Base-by-base conservation (phyloP, 306 rosid genomes). In the Pyrus betulifolia region DNA sequence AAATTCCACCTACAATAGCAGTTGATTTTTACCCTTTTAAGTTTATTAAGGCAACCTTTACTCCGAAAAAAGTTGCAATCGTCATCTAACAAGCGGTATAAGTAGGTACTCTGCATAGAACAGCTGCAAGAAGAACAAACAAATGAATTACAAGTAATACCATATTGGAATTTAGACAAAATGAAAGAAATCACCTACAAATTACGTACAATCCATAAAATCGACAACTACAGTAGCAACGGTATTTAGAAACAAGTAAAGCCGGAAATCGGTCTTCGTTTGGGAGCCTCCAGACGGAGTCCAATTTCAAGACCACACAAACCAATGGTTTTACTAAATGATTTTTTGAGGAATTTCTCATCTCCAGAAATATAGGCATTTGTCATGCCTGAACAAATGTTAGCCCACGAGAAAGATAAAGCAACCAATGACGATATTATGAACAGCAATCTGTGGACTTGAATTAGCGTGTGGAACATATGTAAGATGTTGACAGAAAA, bases 21-120 rank as follows among this genome's bases (percentile, higher is more conserved):
- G 23, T 75, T 22, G 19, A 51, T 9, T 19, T 45, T 28, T 31
- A 21, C 45, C 72, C 25, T 22, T 22, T 13, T 4, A 14, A 6
- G 9, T 2, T 23, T 31, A 13, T 17, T 14, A 71, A 55, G 19
- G 61, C 61, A 52, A 35, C 54, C 62, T 13, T 7, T 15, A 15
- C 14, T 38, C n/a, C 14, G 19, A 18, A 18, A 27, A 13, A 74
- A 74, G 59, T 74, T 3, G 58, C n/a, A 19, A 25, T 78, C 75
- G 76, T 94, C 92, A 92, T 83, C 97, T 82, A 70, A 90, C 92
- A 11, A 91, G 75, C 19, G 99, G 98, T 74, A 95, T 85, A 70
- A 95, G 89, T 5, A 95, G 82, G 86, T 95, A 95, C 82, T 95
- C 97, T 2, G 93, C 96, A 27, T 95, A 95, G 79, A 95, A 95